Conservation (phyloP, 169 alveolate species). For the Cryptosporidium canis region DNA sequence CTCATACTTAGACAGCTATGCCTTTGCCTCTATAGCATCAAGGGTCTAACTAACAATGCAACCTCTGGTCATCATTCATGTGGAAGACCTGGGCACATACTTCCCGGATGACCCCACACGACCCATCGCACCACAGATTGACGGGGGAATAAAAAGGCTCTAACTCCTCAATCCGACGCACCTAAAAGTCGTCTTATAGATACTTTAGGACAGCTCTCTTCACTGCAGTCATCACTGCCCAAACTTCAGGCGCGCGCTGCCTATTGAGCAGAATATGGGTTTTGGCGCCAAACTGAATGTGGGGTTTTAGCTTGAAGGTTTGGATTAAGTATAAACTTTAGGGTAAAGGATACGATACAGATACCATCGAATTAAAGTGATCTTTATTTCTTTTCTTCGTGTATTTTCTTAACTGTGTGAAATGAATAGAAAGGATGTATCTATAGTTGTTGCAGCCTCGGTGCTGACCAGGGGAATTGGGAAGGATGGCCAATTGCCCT, state of each 20-base stretch:
- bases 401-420: neutral
- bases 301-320: constrained; percentile 1
- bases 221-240: neutral
- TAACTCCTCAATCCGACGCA: no score
- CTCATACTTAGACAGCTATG: no score
- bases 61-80: no score
- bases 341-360: neutral
- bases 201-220: neutral
- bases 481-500: constrained; percentile 9
- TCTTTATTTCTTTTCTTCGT: neutral
- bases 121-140: no score
- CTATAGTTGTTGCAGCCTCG: constrained; percentile 56
- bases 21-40: no score
- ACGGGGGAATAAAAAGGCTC: no score
- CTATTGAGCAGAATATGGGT: no score
- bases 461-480: constrained; percentile 22
- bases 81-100: no score
- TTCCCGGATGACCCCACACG: no score
- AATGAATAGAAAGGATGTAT: neutral
- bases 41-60: no score
- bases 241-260: neutral
- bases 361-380: neutral
- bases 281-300: neutral
- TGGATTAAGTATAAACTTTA: neutral
- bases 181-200: no score